Percentiles rank a stretch among this genome's conserved stretches.
Evolutionary conservation across 2,329 filamentous ascomycete genomes (phyloP).

Genomic region (Beauveria rudraprayagi): DNA sequence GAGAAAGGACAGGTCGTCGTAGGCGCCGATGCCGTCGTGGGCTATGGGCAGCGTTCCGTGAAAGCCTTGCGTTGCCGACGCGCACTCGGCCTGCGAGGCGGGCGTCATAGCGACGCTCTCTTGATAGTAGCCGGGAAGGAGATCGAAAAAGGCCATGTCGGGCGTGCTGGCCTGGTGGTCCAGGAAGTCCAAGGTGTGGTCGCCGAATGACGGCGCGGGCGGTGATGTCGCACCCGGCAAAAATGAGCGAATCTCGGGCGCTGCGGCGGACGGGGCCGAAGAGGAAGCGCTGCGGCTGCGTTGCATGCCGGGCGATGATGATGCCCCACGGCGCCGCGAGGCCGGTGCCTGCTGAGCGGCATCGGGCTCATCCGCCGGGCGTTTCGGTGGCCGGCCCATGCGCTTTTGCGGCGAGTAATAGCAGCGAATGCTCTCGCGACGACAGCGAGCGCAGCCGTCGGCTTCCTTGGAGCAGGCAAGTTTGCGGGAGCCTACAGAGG

Average conservation of each 20-base stretch:
- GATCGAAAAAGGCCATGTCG: conserved; percentile 29
- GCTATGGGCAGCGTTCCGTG: background rate
- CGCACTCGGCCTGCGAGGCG: background rate
- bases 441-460: conserved; percentile 52
- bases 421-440: conserved; percentile 47
- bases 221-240: background rate
- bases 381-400: conserved; percentile 58
- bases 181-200: conserved; percentile 29
- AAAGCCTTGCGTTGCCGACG: background rate
- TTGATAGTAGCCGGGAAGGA: conserved; percentile 18
- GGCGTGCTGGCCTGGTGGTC: conserved; percentile 18
- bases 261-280: background rate
- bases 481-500: conserved; percentile 47
- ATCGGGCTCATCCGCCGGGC: conserved; percentile 25
- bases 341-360: background rate
- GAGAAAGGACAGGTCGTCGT: background rate
- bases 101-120: background rate
- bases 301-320: background rate
- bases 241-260: background rate
- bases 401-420: conserved; percentile 58
- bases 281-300: background rate
- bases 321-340: background rate
- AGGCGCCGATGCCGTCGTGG: background rate
- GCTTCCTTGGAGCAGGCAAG: conserved; percentile 57
- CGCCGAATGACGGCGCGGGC: conserved; percentile 14